Evolutionary conservation across 805 yeast species (phyloP).

Genomic region (Lachancea quebecensis): DNA sequence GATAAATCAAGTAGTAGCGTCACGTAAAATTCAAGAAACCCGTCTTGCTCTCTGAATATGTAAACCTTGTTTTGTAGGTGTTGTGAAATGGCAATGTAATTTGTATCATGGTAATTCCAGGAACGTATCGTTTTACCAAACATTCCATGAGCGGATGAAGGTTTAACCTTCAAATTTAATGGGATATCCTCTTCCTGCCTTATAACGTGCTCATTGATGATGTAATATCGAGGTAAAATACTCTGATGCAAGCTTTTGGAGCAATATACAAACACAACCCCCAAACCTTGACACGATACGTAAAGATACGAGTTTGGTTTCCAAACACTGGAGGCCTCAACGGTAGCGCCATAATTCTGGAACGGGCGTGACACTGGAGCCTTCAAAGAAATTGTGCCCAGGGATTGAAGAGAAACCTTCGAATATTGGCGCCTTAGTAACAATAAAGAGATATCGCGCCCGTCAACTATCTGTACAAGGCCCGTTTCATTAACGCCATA

Average conservation of each 20-base stretch:
- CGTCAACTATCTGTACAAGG: slow-evolving; percentile 11
- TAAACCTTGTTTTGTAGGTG: slow-evolving; percentile 18
- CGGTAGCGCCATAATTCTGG: slow-evolving; percentile 20
- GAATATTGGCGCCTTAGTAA: slow-evolving; percentile 12
- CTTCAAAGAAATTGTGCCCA: slow-evolving; percentile 8
- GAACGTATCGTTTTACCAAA: slow-evolving; percentile 15
- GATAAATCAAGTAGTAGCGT: slow-evolving; percentile 7
- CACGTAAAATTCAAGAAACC: slow-evolving; percentile 8
- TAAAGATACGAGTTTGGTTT: slow-evolving; percentile 10
- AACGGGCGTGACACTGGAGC: slow-evolving; percentile 14
- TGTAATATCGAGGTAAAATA: slow-evolving; percentile 12
- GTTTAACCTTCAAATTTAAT: slow-evolving; percentile 4
- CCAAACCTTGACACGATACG: slow-evolving; percentile 19
- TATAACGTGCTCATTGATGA: slow-evolving; percentile 10
- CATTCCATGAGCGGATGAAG: slow-evolving; percentile 20
- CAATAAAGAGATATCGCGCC: slow-evolving; percentile 13
- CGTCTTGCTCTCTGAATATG: slow-evolving; percentile 15
- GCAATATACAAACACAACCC: slow-evolving; percentile 15
- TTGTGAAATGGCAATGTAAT: slow-evolving; percentile 20
- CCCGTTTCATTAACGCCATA: slow-evolving; percentile 31
- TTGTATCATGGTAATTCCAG: slow-evolving; percentile 9
- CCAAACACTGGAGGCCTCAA: slow-evolving; percentile 8
- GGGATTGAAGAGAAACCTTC: slow-evolving; percentile 6
- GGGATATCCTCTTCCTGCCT: slow-evolving; percentile 9
- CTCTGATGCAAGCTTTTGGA: slow-evolving; percentile 7